Evolutionary conservation across 2,329 filamentous ascomycete species (phyloP), one percentile per base, ranked within the genome.

Genomic region (Ilyonectria sp.): DNA sequence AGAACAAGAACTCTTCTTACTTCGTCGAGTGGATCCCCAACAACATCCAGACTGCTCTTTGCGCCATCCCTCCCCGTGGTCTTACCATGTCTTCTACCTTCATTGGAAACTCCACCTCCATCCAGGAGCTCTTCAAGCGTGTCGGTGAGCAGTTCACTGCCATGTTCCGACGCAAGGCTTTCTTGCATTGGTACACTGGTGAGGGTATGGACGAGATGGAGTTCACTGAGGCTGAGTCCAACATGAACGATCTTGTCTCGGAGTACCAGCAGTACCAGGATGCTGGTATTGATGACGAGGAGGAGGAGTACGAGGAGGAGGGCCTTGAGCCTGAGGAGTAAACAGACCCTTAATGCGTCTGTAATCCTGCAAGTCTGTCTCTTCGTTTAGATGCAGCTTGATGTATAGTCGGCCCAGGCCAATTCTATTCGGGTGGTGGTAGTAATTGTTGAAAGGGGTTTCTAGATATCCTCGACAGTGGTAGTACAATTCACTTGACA

Each of bases 171-270:
- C 94, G 96, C 87, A 99, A 98, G 93, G 96, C 96, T 92, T 99
- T 99, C 94, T 94, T 99, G 91, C 96, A 98, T 90, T 99, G 96
- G 96, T 99, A 99, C 89, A 99, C 96, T 91, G 95, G 95, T 82
- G 96, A 99, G 91, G 96, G 96, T 88, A 99, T 99, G 96, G 96
- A 99, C 87, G 96, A 99, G 92, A 98, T 99, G 96, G 96, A 99
- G 89, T 99, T 99, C 90, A 99, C 96, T 82, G 96, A 99, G 91
- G 96, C 96, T 78, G 96, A 99, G 92, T 97, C 94, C 87, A 99
- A 99, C 90, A 98, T 99, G 96, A 98, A 99, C 89, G 96, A 99
- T 85, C 89, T 99, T 82, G 95, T 99, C 79, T 97, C 94, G 70
- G 96, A 99, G 86, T 99, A 99, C 90, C 96, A 98, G 91, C 96